These are phyloP conservation scores for Fistulina hepatica DNA, from an alignment of 1,284 basidiomycete species.

Conservation along the genomic window DNA sequence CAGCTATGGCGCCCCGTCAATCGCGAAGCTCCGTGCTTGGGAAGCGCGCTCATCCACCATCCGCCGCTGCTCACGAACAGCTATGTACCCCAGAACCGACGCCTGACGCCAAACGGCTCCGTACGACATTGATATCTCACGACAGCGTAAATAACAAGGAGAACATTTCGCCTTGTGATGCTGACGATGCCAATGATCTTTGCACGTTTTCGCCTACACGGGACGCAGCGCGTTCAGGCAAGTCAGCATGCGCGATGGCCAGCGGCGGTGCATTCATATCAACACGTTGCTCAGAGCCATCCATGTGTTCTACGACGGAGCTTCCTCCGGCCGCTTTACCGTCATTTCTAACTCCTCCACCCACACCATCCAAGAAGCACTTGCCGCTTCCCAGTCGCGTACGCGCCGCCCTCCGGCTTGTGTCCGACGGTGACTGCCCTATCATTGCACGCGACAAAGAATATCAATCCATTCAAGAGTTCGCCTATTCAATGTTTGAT, in stretches of 20 bases:
- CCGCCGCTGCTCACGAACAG: conserved; percentile 23
- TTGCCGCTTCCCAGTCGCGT: conserved; percentile 53
- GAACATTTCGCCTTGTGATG: conserved; percentile 53
- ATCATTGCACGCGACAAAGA: conserved; percentile 60
- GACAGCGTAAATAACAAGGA: conserved; percentile 63
- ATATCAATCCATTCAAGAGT: conserved; percentile 43
- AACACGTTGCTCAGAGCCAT: conserved; percentile 33
- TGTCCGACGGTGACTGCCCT: conserved; percentile 23
- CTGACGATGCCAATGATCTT: conserved; percentile 23
- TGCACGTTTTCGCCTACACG: conserved; percentile 30
- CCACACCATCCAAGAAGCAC: conserved; percentile 42
- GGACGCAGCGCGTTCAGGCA: conserved; percentile 37
- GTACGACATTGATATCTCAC: conserved; percentile 31
- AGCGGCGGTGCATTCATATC: conserved; percentile 28
- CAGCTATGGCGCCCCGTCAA: conserved; percentile 9
- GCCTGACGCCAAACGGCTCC: conserved; percentile 53
- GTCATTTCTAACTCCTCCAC: conserved; percentile 45
- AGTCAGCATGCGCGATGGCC: conserved; percentile 32
- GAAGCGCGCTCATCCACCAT: conserved; percentile 16
- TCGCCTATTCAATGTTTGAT: conserved; percentile 41
- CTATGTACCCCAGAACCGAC: conserved; percentile 49
- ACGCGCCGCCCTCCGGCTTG: conserved; percentile 58
- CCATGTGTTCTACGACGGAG: conserved; percentile 31
- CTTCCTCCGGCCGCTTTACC: conserved; percentile 31
- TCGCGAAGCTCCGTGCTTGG: conserved; percentile 18